phyloP scores from a whole-genome alignment of 805 yeast species.

The Lipomyces starkeyi region DNA sequence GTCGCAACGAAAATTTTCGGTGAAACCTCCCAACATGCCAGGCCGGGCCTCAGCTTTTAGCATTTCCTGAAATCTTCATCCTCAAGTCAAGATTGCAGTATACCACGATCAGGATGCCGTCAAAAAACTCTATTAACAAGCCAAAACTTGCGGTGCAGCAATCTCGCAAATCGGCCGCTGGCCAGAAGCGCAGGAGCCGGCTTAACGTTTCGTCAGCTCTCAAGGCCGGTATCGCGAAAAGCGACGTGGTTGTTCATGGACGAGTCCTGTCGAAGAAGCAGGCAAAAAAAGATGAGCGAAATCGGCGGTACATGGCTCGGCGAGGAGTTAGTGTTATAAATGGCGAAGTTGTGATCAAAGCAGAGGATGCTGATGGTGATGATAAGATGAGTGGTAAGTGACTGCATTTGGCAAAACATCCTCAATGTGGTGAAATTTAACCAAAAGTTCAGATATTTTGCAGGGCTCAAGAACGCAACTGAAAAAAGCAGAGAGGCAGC shows the following conservation, averaged over 20 bases:
- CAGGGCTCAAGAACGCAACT: constrained; percentile 35
- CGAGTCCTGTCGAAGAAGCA: constrained; percentile 72
- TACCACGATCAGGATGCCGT: constrained; percentile 61
- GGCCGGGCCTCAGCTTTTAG: not conserved
- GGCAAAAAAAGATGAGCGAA: constrained; percentile 79
- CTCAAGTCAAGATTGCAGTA: not conserved
- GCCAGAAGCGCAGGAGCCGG: constrained; percentile 31
- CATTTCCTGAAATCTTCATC: not conserved
- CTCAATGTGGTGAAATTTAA: not conserved
- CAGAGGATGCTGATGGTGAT: constrained; percentile 49
- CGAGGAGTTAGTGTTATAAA: constrained; percentile 48
- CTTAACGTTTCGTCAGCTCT: constrained; percentile 38
- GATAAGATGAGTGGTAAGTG: constrained; percentile 42
- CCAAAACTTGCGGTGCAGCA: constrained; percentile 67
- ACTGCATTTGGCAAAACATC: not conserved
- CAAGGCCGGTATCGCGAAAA: constrained; percentile 4
- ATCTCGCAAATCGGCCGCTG: constrained; percentile 48
- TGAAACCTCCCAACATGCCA: not conserved
- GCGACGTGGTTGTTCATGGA: constrained; percentile 18
- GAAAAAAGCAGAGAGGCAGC: constrained; percentile 48
- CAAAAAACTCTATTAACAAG: constrained; percentile 79
- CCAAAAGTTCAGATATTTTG: not conserved
- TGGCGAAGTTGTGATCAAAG: constrained; percentile 20
- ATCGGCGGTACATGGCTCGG: constrained; percentile 69
- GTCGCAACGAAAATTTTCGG: too few relatives aligned